Conservation (phyloP, 2,329 filamentous ascomycete genomes). For the Bipolaris oryzae region DNA sequence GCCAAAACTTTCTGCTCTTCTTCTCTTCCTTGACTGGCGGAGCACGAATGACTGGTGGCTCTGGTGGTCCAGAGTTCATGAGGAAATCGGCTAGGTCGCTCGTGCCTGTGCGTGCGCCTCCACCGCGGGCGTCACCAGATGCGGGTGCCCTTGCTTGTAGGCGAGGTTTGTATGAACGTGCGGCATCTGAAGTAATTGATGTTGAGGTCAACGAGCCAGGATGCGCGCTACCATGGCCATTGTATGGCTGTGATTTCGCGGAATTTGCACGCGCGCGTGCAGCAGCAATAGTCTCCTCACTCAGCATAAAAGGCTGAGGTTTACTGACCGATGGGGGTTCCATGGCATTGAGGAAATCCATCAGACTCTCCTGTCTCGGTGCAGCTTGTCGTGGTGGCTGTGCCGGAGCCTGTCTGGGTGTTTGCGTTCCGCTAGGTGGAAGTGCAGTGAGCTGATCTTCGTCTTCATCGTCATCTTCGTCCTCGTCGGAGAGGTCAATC, state of each 20-base stretch:
- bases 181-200: conserved; percentile 25
- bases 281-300: conserved; percentile 40
- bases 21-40: conserved; percentile 33
- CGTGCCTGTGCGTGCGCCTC: conserved; percentile 39
- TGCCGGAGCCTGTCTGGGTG: conserved; percentile 7
- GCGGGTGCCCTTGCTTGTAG: conserved; percentile 38
- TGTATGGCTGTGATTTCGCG: conserved; percentile 24
- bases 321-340: conserved; percentile 61
- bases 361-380: conserved; percentile 62
- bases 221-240: conserved; percentile 12
- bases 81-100: conserved; percentile 54
- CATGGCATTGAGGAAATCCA: conserved; percentile 74
- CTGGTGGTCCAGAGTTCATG: conserved; percentile 49
- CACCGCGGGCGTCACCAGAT: conserved; percentile 20
- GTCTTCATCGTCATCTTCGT: conserved; percentile 34
- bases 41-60: conserved; percentile 20
- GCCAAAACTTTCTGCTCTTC: conserved; percentile 44
- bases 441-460: conserved; percentile 60
- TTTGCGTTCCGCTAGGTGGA: conserved; percentile 42
- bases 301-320: conserved; percentile 44
- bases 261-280: conserved; percentile 38
- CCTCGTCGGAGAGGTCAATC: conserved; percentile 67
- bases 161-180: conserved; percentile 34
- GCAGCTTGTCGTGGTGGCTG: conserved; percentile 15
- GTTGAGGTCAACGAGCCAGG: conserved; percentile 22